Conservation (phyloP, 768 basidiomycete genomes). For the Vishniacozyma victoriae region DNA sequence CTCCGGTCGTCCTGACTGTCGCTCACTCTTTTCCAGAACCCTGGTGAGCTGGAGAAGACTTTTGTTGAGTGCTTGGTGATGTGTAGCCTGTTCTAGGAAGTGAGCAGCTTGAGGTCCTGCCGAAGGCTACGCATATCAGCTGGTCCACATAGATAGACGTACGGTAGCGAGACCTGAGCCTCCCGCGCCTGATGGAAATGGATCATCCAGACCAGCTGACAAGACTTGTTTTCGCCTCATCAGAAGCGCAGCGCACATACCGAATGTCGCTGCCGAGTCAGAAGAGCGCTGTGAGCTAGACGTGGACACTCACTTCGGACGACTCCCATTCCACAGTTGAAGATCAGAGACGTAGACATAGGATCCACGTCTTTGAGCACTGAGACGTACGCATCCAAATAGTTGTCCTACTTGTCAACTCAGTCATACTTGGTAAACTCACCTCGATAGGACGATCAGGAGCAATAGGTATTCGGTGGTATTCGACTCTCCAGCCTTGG, state of each 20-base stretch:
- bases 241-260: conserved; percentile 89
- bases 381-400: conserved; percentile 84
- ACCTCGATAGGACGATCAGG: conserved; percentile 87
- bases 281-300: not conserved
- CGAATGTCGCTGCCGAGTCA: conserved; percentile 67
- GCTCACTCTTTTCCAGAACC: conserved; percentile 41
- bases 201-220: conserved; percentile 64
- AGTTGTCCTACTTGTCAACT: conserved; percentile 63
- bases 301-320: conserved; percentile 54
- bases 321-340: conserved; percentile 95
- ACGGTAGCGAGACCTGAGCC: conserved; percentile 42
- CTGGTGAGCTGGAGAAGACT: conserved; percentile 47
- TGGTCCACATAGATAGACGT: conserved; percentile 3
- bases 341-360: conserved; percentile 71
- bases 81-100: conserved; percentile 43
- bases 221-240: conserved; percentile 71
- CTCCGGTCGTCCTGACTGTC: not conserved
- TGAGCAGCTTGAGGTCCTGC: conserved; percentile 37
- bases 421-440: conserved; percentile 15
- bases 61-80: conserved; percentile 44
- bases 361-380: conserved; percentile 78
- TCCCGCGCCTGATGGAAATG: conserved; percentile 54
- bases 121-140: conserved; percentile 13
- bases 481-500: conserved; percentile 92
- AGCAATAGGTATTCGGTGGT: conserved; percentile 92